Evolutionary conservation across 495 filamentous ascomycete species (phyloP).

Genomic region (Tuber indicum): DNA sequence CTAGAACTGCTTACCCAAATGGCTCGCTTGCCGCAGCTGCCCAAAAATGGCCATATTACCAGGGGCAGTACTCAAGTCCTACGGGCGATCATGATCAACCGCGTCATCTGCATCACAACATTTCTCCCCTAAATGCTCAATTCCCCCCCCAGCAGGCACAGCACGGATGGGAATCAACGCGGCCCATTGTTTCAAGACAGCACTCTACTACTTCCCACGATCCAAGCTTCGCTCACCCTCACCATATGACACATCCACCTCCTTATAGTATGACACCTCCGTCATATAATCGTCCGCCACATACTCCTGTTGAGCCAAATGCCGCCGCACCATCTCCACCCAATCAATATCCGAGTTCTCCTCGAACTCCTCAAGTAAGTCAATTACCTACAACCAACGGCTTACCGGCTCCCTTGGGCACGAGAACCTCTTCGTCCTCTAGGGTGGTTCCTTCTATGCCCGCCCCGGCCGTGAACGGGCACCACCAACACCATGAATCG

Average conservation of each 20-base stretch:
- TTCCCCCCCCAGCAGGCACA: slow-evolving; percentile 13
- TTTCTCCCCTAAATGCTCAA: slow-evolving; percentile 19
- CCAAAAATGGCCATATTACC: slow-evolving; percentile 23
- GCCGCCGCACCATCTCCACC: slow-evolving; percentile 39
- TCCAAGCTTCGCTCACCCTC: slow-evolving; percentile 31
- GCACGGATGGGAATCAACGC: slow-evolving; percentile 23
- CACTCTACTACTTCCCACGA: slow-evolving; percentile 24
- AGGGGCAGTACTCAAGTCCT: slow-evolving; percentile 20
- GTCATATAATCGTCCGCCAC: slow-evolving; percentile 36
- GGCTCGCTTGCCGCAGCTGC: slow-evolving; percentile 12
- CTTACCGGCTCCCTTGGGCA: slow-evolving; percentile 10
- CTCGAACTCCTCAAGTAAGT: slow-evolving; percentile 34
- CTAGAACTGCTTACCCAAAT: slow-evolving; percentile 31
- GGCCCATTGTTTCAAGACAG: slow-evolving; percentile 21
- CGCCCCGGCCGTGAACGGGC: slow-evolving; percentile 25
- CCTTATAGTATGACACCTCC: slow-evolving; percentile 26
- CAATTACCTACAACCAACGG: slow-evolving; percentile 27
- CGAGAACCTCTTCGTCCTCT: slow-evolving; percentile 17
- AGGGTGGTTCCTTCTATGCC: slow-evolving; percentile 17
- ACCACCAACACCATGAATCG: slow-evolving; percentile 27
- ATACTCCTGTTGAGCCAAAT: slow-evolving; percentile 38
- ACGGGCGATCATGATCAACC: slow-evolving; percentile 25
- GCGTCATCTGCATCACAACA: slow-evolving; percentile 22
- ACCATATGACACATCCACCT: slow-evolving; percentile 31
- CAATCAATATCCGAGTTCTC: slow-evolving; percentile 38